Conservation (phyloP, 2,329 filamentous ascomycete species). For the Fusarium coffeatum region DNA sequence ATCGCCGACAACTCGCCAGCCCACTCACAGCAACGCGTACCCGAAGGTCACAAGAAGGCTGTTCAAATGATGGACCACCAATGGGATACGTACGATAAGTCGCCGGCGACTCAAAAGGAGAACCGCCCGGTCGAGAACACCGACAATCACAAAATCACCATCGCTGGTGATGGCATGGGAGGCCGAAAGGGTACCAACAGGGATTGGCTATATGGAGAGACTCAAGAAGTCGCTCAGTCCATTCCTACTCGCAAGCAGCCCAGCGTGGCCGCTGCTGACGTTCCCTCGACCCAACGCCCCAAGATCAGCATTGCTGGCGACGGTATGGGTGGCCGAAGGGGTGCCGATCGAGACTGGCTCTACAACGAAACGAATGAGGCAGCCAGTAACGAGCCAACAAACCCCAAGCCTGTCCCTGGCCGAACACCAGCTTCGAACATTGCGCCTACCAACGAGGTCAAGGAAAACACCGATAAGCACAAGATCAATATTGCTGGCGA, state of each 20-base stretch:
- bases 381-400: slow-evolving; percentile 13
- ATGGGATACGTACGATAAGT: slow-evolving; percentile 68
- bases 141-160: slow-evolving; percentile 54
- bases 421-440: slow-evolving; percentile 49
- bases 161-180: slow-evolving; percentile 75
- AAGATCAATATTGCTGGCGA: slow-evolving; percentile 64
- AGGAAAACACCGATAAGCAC: slow-evolving; percentile 32
- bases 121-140: slow-evolving; percentile 61
- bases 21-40: slow-evolving; percentile 58
- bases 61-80: slow-evolving; percentile 79
- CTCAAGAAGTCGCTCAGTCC: slow-evolving; percentile 47
- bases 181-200: slow-evolving; percentile 65
- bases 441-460: slow-evolving; percentile 10
- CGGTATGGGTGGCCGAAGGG: slow-evolving; percentile 72
- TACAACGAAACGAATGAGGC: slow-evolving; percentile 60
- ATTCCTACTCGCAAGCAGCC: slow-evolving; percentile 37
- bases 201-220: slow-evolving; percentile 65
- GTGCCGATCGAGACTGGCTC: slow-evolving; percentile 66
- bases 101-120: slow-evolving; percentile 65
- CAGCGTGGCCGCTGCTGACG: slow-evolving; percentile 19
- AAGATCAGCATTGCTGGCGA: slow-evolving; percentile 64
- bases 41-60: slow-evolving; percentile 73
- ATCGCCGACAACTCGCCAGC: slow-evolving; percentile 76
- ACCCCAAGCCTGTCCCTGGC: slow-evolving; percentile 46
- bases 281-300: slow-evolving; percentile 30